Conservation (phyloP, 164 flowering plant species). For the Pachysandra terminalis region DNA sequence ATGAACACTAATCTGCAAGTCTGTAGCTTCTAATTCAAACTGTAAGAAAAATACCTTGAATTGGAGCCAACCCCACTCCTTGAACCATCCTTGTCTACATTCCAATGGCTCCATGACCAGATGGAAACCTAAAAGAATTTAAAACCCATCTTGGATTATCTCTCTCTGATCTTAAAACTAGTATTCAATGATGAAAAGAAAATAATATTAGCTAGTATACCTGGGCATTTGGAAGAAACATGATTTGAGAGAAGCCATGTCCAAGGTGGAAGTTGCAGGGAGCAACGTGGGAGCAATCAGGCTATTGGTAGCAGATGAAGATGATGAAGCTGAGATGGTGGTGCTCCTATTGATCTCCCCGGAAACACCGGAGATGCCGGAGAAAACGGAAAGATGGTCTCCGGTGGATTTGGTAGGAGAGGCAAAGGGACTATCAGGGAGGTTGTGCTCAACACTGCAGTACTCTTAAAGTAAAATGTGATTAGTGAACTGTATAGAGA, state of each 20-base stretch:
- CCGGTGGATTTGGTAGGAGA: slow-evolving; percentile 50
- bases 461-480: background rate
- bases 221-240: slow-evolving; percentile 80
- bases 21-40: no score
- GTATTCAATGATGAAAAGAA: no score
- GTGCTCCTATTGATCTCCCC: slow-evolving; percentile 20
- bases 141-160: background rate
- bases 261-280: slow-evolving; percentile 50
- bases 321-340: slow-evolving; percentile 8
- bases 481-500: background rate
- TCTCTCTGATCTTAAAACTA: background rate
- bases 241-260: slow-evolving; percentile 67
- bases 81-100: slow-evolving; percentile 34
- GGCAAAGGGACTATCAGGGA: slow-evolving; percentile 90
- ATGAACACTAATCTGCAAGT: no score
- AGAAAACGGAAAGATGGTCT: slow-evolving; percentile 31
- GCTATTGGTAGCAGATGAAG: slow-evolving; percentile 25
- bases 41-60: no score
- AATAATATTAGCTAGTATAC: no score
- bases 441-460: slow-evolving; percentile 73
- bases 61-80: no score
- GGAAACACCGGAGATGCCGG: slow-evolving; percentile 21
- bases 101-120: slow-evolving; percentile 61
- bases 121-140: slow-evolving; percentile 56
- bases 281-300: slow-evolving; percentile 32